Base-by-base conservation (phyloP, 371 early-diverging fungal species). In the Apophysomyces trapeziformis region DNA sequence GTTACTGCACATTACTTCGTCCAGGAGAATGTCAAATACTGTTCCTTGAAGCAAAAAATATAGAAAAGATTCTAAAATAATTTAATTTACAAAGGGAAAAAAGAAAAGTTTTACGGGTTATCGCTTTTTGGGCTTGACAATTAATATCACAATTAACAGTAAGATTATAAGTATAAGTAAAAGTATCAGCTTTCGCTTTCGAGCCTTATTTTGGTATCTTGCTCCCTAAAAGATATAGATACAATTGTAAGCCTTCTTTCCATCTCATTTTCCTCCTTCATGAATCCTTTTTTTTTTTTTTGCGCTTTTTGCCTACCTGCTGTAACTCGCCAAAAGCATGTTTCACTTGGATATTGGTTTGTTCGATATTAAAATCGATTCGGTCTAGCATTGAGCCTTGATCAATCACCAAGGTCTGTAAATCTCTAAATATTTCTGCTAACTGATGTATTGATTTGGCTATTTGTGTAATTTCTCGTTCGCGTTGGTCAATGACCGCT, bases 341-440 rank as follows among this genome's bases (percentile, higher is more conserved):
- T 64, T 94, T 90, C 13, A 95, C 85, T 69, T 94, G 87, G 8
- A 90, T 84, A 16, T 74, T 80, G 2, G 93, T 88, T 64, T 92
- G 91, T 69, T 98, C 98, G 46, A 99, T 90, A 73, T 99, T 97
- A 71, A 92, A 99, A 76, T 99, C 99, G 65, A 99, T 98, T 26
- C 99, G 90, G 80, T 99, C 99, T 47, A 99, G 82, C 68, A 99
- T 71, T 2, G 96, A 94, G 1, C 99, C 99, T 76, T 99, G 99
- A 74, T 97, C 97, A 65, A 99, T 96, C 16, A 98, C 94, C 85
- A 99, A 87, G 16, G 91, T 88, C 67, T 97, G 95, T 70, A 98
- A 73, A 71, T 96, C 96, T 68, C 91, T 82, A 77, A 99, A 97
- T 14, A 99, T 89, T 43, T 92, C 93, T 3, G 96, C 96, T 50